These are phyloP conservation scores for Fusarium marasasianum DNA, from an alignment of 2,329 filamentous ascomycete genomes.

Conservation along the genomic window DNA sequence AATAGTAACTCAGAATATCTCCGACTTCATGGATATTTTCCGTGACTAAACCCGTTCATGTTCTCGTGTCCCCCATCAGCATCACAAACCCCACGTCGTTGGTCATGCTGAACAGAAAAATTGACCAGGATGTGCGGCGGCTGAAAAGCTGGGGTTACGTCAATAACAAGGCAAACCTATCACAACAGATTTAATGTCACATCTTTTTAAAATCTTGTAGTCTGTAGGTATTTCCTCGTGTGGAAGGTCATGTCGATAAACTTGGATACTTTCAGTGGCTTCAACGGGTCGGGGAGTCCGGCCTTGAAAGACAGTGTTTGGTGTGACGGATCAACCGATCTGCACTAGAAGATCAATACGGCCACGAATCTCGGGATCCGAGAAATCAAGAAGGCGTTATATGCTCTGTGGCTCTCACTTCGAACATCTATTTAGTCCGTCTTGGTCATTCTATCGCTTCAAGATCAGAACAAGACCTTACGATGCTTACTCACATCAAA, in stretches of 20 bases:
- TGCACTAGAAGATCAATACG: neutral
- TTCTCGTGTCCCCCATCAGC: neutral
- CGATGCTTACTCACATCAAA: neutral
- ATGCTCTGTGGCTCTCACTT: neutral
- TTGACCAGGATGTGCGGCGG: neutral
- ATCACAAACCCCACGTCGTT: neutral
- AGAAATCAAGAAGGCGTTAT: neutral
- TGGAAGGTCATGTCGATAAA: neutral
- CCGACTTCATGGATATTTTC: neutral
- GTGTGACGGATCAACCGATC: neutral
- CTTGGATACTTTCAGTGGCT: neutral
- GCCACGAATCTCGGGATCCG: neutral
- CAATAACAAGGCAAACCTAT: neutral
- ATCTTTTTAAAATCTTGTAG: neutral
- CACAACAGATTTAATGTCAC: neutral
- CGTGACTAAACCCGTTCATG: neutral
- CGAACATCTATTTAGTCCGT: neutral
- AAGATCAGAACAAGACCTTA: neutral
- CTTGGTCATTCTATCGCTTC: neutral
- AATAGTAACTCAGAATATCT: neutral
- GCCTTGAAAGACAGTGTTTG: neutral
- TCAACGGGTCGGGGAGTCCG: slow-evolving; percentile 2
- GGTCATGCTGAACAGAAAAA: neutral
- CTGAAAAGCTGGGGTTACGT: neutral
- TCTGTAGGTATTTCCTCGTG: neutral